phyloP scores from a whole-genome alignment of 75 land plant species.

The Picea glauca region DNA sequence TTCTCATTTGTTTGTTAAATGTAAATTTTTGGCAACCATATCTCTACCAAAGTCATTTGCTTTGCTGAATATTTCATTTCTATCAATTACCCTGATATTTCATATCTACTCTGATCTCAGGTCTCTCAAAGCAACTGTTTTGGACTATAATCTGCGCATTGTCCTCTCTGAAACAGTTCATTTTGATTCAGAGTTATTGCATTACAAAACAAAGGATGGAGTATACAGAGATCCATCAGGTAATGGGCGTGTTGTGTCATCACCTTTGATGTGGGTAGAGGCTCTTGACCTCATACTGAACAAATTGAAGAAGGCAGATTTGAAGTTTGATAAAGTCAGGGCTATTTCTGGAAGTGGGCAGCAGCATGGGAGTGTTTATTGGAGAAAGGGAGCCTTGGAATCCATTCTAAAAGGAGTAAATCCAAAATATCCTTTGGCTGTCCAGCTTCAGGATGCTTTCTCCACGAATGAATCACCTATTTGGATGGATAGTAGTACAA shows the following conservation, averaged over 20 bases:
- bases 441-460: conserved; percentile 78
- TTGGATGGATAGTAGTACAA: conserved; percentile 99
- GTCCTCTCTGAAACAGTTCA: conserved; percentile 53
- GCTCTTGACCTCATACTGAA: conserved; percentile 78
- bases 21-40: too few species aligned
- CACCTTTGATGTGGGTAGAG: conserved; percentile 96
- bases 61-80: too few species aligned
- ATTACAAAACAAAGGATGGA: conserved; percentile 89
- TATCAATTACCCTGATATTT: too few species aligned
- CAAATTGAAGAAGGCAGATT: conserved; percentile 45
- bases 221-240: conserved; percentile 70
- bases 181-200: conserved; percentile 88
- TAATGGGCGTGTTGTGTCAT: conserved; percentile 78
- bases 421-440: conserved; percentile 32
- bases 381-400: conserved; percentile 59
- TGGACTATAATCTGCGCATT: conserved; percentile 63
- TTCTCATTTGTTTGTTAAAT: too few species aligned
- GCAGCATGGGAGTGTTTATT: conserved; percentile 98
- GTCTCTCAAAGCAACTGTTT: conserved; percentile 88
- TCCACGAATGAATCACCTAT: conserved; percentile 78
- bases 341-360: conserved; percentile 99
- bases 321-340: conserved; percentile 66
- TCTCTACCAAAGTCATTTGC: too few species aligned
- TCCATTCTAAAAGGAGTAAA: conserved; percentile 44
- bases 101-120: conserved; percentile 17